Conservation (phyloP, 1,284 basidiomycete species). For the Sutorius eximius region DNA sequence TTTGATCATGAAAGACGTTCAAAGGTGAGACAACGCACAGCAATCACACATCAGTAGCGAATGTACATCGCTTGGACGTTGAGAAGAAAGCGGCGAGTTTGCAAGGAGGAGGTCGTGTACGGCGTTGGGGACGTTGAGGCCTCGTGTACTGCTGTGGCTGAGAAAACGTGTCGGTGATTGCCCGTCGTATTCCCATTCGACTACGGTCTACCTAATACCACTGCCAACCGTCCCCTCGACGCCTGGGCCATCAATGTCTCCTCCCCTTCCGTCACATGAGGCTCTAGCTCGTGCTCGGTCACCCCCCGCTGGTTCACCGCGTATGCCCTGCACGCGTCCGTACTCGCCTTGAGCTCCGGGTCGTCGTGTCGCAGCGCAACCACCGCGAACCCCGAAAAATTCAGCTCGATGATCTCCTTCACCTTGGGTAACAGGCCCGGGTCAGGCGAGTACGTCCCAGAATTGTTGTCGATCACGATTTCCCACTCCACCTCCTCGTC, state of each 20-base stretch:
- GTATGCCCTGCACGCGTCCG: slow-evolving; percentile 64
- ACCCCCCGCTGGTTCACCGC: slow-evolving; percentile 58
- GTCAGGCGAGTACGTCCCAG: slow-evolving; percentile 73
- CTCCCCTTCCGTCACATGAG: slow-evolving; percentile 54
- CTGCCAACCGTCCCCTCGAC: slow-evolving; percentile 4
- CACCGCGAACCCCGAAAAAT: slow-evolving; percentile 66
- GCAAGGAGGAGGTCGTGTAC: slow-evolving; percentile 6
- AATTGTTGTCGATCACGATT: slow-evolving; percentile 75
- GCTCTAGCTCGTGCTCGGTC: slow-evolving; percentile 57
- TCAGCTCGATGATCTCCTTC: slow-evolving; percentile 59
- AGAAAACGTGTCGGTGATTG: slow-evolving; percentile 39
- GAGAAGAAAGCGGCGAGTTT: slow-evolving; percentile 17
- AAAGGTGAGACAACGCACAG: slow-evolving; percentile 14
- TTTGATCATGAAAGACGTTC: slow-evolving; percentile 3
- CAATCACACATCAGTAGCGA: slow-evolving; percentile 26
- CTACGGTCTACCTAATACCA: slow-evolving; percentile 1
- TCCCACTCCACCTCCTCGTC: slow-evolving; percentile 67
- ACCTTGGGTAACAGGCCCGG: slow-evolving; percentile 53
- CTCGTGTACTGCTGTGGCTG: slow-evolving; percentile 36
- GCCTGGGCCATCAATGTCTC: slow-evolving; percentile 44
- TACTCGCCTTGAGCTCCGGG: slow-evolving; percentile 54
- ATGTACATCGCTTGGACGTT: slow-evolving; percentile 20
- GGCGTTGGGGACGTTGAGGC: slow-evolving; percentile 15
- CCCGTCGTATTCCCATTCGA: slow-evolving; percentile 28
- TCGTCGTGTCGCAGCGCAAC: slow-evolving; percentile 59